These are phyloP conservation scores for Claviceps sorghi DNA, from an alignment of 2,329 filamentous ascomycete genomes.

Conservation along the genomic window DNA sequence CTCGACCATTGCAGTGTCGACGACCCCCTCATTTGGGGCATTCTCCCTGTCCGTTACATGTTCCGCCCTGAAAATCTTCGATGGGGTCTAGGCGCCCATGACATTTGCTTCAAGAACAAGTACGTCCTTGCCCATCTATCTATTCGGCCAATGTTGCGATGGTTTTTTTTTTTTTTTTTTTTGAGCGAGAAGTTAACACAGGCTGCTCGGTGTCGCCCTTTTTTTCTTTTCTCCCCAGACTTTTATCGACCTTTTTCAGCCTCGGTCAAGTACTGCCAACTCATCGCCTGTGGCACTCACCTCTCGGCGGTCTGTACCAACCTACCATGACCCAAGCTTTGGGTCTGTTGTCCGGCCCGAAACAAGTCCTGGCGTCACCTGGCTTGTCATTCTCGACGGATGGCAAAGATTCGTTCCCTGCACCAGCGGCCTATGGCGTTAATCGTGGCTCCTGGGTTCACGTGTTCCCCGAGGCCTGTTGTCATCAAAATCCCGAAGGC, in stretches of 20 bases:
- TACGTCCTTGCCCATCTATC: constrained; percentile 23
- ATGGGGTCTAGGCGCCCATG: constrained; percentile 84
- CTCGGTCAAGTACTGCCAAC: constrained; percentile 83
- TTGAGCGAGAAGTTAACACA: not conserved
- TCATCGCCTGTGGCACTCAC: constrained; percentile 65
- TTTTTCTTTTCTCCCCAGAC: constrained; percentile 35
- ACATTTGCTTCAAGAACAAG: constrained; percentile 88
- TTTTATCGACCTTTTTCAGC: constrained; percentile 65
- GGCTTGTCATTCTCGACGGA: constrained; percentile 47
- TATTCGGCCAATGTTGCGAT: not conserved
- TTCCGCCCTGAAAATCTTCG: constrained; percentile 62
- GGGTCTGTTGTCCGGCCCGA: constrained; percentile 53
- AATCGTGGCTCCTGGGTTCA: constrained; percentile 78
- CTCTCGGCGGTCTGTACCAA: constrained; percentile 74
- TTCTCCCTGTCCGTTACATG: constrained; percentile 60
- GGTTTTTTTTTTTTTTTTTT: not conserved
- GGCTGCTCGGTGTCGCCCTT: not conserved
- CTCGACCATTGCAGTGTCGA: constrained; percentile 49
- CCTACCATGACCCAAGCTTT: constrained; percentile 78
- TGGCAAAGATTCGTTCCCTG: constrained; percentile 48
- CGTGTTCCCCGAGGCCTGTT: constrained; percentile 88
- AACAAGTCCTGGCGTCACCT: constrained; percentile 33
- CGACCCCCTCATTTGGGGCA: constrained; percentile 88
- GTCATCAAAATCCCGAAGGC: constrained; percentile 69
- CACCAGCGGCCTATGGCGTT: constrained; percentile 55